phyloP scores from a whole-genome alignment of 352 stramenopile genomes.

The Globisporangium perplexum region DNA sequence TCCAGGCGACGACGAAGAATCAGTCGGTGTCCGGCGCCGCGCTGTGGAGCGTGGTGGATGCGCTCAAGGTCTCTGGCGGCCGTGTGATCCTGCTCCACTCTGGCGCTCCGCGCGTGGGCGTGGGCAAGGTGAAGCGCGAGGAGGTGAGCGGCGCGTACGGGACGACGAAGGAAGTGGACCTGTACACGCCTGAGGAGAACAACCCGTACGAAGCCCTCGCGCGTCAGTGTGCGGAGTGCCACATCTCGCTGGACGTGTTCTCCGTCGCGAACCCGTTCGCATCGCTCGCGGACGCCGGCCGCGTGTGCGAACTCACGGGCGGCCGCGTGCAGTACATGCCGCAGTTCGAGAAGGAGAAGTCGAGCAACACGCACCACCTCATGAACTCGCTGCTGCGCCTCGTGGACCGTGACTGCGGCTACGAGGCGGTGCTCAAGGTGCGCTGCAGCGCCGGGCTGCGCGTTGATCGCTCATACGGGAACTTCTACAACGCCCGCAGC shows the following conservation, averaged over 20 bases:
- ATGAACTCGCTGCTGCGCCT: slow-evolving; percentile 65
- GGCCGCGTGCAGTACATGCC: slow-evolving; percentile 84
- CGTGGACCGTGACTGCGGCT: slow-evolving; percentile 67
- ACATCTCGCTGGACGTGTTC: slow-evolving; percentile 85
- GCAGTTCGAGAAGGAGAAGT: slow-evolving; percentile 82
- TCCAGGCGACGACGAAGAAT: slow-evolving; percentile 69
- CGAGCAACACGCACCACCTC: slow-evolving; percentile 78
- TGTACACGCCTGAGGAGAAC: slow-evolving; percentile 69
- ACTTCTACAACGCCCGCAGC: slow-evolving; percentile 62
- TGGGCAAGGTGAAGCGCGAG: slow-evolving; percentile 75
- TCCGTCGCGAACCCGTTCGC: slow-evolving; percentile 81
- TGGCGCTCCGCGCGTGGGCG: slow-evolving; percentile 60
- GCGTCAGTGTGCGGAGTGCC: slow-evolving; percentile 59
- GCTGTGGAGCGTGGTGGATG: slow-evolving; percentile 74
- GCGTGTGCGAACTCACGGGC: slow-evolving; percentile 80
- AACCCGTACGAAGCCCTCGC: slow-evolving; percentile 68
- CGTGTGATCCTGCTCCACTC: slow-evolving; percentile 75
- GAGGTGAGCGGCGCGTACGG: slow-evolving; percentile 77
- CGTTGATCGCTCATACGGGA: slow-evolving; percentile 83
- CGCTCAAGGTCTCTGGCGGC: slow-evolving; percentile 49
- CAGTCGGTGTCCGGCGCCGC: slow-evolving; percentile 71
- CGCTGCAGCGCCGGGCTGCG: slow-evolving; percentile 76
- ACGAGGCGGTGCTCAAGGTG: slow-evolving; percentile 88
- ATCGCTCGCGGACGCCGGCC: slow-evolving; percentile 73
- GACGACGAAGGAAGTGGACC: slow-evolving; percentile 80